Conservation (phyloP, 805 yeast species). For the Wickerhamomyces xylosicus region DNA sequence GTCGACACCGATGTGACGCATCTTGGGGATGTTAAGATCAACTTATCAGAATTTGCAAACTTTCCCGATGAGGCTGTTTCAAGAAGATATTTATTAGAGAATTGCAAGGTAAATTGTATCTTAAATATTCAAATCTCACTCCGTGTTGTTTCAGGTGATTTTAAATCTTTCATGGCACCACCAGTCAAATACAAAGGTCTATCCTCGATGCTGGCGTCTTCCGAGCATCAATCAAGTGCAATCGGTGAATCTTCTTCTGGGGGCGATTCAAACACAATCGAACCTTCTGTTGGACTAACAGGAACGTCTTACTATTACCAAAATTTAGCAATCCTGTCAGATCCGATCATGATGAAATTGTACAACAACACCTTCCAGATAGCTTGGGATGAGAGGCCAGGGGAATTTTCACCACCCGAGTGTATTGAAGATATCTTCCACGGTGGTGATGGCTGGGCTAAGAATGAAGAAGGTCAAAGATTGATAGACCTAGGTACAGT, state of each 20-base stretch:
- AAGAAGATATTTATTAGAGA: constrained; percentile 58
- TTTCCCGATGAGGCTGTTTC: constrained; percentile 31
- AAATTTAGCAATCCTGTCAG: constrained; percentile 20
- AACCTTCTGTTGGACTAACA: not conserved
- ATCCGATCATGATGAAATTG: constrained; percentile 39
- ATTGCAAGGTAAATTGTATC: constrained; percentile 80
- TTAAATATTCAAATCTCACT: constrained; percentile 48
- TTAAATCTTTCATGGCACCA: constrained; percentile 31
- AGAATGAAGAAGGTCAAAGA: constrained; percentile 33
- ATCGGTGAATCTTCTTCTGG: not conserved
- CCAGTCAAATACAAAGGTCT: constrained; percentile 37
- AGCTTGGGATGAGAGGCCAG: constrained; percentile 49
- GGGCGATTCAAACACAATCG: not conserved
- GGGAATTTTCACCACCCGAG: constrained; percentile 56
- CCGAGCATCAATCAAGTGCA: not conserved
- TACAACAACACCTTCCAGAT: constrained; percentile 46
- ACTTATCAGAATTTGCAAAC: constrained; percentile 60
- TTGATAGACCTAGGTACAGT: constrained; percentile 25
- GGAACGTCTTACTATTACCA: constrained; percentile 4
- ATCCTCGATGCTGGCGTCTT: constrained; percentile 10
- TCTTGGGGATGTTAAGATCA: constrained; percentile 59
- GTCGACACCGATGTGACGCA: constrained; percentile 24
- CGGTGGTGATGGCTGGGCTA: constrained; percentile 63
- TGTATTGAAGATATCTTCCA: constrained; percentile 67
- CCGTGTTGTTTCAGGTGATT: constrained; percentile 31